Evolutionary conservation across 192 early-diverging fungal genomes (phyloP), one percentile per base, ranked within the genome.

Genomic region (Coemansia sp.): DNA sequence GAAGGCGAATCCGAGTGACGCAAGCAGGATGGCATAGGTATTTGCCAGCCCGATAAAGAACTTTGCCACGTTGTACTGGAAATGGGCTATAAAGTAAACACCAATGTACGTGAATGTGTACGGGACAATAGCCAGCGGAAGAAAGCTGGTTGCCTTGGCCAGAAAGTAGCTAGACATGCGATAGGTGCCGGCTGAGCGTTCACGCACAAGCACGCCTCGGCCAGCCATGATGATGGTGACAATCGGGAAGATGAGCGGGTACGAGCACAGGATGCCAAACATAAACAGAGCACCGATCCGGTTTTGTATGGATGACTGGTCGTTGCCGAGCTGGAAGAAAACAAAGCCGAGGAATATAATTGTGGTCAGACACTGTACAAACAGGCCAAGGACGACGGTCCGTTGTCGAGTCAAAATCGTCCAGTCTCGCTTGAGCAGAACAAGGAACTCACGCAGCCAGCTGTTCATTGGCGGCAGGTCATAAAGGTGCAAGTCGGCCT

Each of bases 161-260:
- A 80, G 35, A 41, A 72, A 85, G 41, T 67, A 83, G 30, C 78
- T 63, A 10, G 74, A 58, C 36, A 78, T 57, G 10, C 86, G 59
- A 71, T 85, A 88, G 5, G 77, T 71, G 4, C 80, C 80, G 23
- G 64, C 53, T 11, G 81, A 72, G 13, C 85, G 68, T 56, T 88
- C 86, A 11, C 83, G 78, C 24, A 64, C 19, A 42, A 82, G 60
- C 15, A 80, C 74, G 23, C 27, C 48, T 10, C 69, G 68, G 23
- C 78, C 60, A 17, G 57, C 19, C 25, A 66, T 64, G 28, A 77
- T 63, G n/a, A 65, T 29, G 0, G 49, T 59, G 50, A 70, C 56
- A 27, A 53, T 50, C 2, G 83, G 83, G 55, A 81, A 67, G 23
- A 82, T 58, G 11, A 76, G 64, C 1, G 69, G 65, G 50, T 81